phyloP scores from a whole-genome alignment of 1,284 basidiomycete species.

The Porodaedalea pini region DNA sequence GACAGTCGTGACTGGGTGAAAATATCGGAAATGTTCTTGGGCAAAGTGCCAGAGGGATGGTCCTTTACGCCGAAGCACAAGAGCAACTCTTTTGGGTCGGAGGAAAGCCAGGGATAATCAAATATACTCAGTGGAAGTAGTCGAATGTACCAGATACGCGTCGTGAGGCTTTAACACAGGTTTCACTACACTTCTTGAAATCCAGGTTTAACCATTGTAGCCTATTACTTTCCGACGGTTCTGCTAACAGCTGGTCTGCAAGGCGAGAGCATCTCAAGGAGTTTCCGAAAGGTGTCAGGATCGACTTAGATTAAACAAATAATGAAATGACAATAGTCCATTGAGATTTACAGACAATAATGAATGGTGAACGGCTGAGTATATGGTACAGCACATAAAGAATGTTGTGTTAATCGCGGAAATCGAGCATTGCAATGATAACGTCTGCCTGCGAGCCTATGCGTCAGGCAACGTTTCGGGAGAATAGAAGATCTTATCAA shows the following conservation, averaged over 20 bases:
- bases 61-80: slow-evolving; percentile 74
- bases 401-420: background rate
- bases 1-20: slow-evolving; percentile 92
- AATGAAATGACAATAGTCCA: background rate
- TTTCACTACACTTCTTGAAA: no score
- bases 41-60: slow-evolving; percentile 64
- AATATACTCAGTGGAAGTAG: background rate
- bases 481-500: background rate
- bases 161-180: no score
- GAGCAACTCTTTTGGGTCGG: slow-evolving; percentile 57
- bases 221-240: no score
- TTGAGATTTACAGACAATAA: background rate
- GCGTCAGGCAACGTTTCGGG: background rate
- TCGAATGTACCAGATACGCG: no score
- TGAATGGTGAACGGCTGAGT: background rate
- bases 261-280: no score
- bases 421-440: slow-evolving; percentile 12
- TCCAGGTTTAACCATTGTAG: no score
- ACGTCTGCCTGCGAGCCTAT: background rate
- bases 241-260: no score
- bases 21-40: slow-evolving; percentile 92
- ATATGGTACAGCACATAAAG: background rate
- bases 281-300: no score
- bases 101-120: slow-evolving; percentile 46
- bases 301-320: no score